phyloP scores from a whole-genome alignment of 2,329 filamentous ascomycete genomes.

The Fusarium ramigenum region DNA sequence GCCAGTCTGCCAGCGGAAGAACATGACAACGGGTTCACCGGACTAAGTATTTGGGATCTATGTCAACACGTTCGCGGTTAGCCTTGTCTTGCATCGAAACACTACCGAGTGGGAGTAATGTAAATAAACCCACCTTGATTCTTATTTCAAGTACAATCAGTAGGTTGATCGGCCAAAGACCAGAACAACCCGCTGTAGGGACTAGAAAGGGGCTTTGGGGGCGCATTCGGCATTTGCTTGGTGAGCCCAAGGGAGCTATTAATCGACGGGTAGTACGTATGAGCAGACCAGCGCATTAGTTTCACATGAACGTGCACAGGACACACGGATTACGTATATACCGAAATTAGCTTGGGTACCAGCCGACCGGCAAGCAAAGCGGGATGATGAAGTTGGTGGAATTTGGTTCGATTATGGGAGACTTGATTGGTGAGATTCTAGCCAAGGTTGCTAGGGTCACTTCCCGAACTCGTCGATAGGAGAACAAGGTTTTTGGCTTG shows the following conservation, averaged over 20 bases:
- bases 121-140: not conserved
- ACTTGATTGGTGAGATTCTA: constrained; percentile 29
- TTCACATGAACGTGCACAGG: constrained; percentile 17
- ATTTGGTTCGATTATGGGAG: not conserved
- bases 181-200: not conserved
- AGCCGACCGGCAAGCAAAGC: constrained; percentile 32
- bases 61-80: constrained; percentile 16
- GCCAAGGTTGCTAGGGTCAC: constrained; percentile 29
- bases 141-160: not conserved
- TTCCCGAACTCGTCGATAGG: constrained; percentile 40
- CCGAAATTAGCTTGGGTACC: constrained; percentile 32
- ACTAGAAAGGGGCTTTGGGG: not conserved
- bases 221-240: constrained; percentile 18
- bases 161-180: not conserved
- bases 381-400: constrained; percentile 33
- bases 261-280: not conserved
- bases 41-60: not conserved
- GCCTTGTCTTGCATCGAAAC: constrained; percentile 33
- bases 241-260: not conserved
- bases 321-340: constrained; percentile 26
- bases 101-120: constrained; percentile 1
- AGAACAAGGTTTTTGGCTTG: constrained; percentile 40
- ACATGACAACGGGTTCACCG: not conserved
- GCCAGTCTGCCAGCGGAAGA: not conserved
- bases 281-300: constrained; percentile 22